phyloP scores from a whole-genome alignment of 2,329 filamentous ascomycete genomes.

The Ophiostoma sp. region DNA sequence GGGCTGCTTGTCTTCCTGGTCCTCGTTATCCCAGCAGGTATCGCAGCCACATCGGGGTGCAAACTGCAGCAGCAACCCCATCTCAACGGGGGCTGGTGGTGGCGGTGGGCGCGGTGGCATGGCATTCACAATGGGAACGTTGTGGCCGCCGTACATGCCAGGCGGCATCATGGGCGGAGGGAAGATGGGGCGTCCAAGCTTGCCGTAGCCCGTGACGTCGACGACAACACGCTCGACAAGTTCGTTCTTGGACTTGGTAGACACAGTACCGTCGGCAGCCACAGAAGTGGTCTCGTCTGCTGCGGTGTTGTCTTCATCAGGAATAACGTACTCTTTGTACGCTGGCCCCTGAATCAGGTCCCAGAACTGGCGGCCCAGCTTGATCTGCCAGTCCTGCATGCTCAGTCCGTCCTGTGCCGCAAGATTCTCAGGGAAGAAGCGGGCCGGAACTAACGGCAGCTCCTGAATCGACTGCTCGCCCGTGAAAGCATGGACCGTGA shows the following conservation, averaged over 20 bases:
- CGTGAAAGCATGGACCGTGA: conserved; percentile 42
- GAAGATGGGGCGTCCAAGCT: not conserved
- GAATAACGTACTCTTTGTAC: conserved; percentile 50
- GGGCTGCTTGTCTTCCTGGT: conserved; percentile 28
- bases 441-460: conserved; percentile 45
- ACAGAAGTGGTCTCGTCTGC: not conserved
- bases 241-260: conserved; percentile 25
- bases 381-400: conserved; percentile 42
- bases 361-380: conserved; percentile 49
- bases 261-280: not conserved
- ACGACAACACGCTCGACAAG: conserved; percentile 42
- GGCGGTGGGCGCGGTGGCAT: conserved; percentile 24
- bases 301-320: conserved; percentile 38
- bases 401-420: conserved; percentile 34
- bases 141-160: not conserved
- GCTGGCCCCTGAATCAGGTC: conserved; percentile 47
- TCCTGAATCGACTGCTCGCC: conserved; percentile 47
- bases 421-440: conserved; percentile 44
- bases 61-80: conserved; percentile 45
- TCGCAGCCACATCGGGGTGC: conserved; percentile 46
- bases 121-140: not conserved
- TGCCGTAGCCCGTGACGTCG: not conserved
- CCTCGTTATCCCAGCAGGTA: conserved; percentile 36
- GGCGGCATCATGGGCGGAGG: not conserved
- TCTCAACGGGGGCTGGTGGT: conserved; percentile 21